Base-by-base conservation (phyloP, 306 rosid species). In the Senna tora region DNA sequence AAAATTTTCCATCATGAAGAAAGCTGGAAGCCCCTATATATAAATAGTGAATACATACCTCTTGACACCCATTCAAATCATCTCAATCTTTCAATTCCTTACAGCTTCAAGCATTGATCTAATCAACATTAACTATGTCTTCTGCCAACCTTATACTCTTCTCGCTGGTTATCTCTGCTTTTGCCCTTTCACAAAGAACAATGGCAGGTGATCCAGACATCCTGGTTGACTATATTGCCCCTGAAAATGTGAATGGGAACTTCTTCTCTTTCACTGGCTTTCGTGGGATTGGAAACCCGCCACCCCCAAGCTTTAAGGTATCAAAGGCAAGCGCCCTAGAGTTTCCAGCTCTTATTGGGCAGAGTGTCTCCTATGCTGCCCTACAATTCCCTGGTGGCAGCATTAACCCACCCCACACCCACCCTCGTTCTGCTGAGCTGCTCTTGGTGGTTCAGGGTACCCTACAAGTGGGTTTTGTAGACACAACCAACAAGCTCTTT, bases 371-470 rank as follows among this genome's bases (percentile, higher is more conserved):
- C 0, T 79, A 72, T 21, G 90, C 92, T 19, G 75, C 64, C 1
- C 83, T 89, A 59, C 65, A 62, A 19, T 87, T 55, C 77, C 87
- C 85, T 0, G 38, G 63, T 1, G 74, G 74, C 1, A 45, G 45
- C 56, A 20, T 74, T 0, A 88, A 88, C 75, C 90, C 92, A 4
- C 92, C 84, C 0, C 93, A 88, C 76, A 77, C 79, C 0, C 93
- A 88, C 41, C 93, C 85, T 28, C 85, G 88, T 9, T 77, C 93
- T 0, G 82, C 90, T 0, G 90, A 85, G 72, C 79, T 83, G 0
- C 86, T 88, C 41, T 58, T 83, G 2, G 52, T 85, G 3, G 33
- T 12, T 28, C 34, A 10, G 2, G 90, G 90, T 8, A 7, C 63
- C 10, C 80, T 88, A 13, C 77, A 81, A 58, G 93, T 88, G 0